Evolutionary conservation across 768 basidiomycete species (phyloP).

Genomic region (Lepiota venenata): DNA sequence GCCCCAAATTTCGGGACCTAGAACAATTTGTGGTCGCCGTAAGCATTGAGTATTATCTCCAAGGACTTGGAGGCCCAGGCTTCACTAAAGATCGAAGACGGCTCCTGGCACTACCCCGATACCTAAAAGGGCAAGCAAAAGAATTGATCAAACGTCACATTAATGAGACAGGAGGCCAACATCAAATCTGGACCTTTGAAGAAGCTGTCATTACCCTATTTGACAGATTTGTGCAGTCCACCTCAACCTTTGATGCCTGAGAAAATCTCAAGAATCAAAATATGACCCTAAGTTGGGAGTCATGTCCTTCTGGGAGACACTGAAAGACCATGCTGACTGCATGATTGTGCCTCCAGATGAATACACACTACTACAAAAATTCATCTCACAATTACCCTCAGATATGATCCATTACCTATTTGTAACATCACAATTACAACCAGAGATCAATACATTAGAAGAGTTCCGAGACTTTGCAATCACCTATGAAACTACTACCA

Average conservation of each 20-base stretch:
- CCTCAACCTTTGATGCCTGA: not conserved
- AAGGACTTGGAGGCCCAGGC: not conserved
- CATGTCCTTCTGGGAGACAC: not conserved
- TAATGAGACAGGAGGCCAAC: not conserved
- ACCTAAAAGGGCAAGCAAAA: too few species aligned
- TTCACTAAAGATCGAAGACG: not conserved
- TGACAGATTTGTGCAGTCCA: not conserved
- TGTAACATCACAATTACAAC: not conserved
- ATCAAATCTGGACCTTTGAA: not conserved
- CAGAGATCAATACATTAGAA: not conserved
- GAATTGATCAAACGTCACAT: not conserved
- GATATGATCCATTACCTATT: not conserved
- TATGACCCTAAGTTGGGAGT: not conserved
- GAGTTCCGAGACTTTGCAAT: not conserved
- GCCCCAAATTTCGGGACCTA: not conserved
- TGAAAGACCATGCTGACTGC: not conserved
- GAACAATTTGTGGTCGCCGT: not conserved
- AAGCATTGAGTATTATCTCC: not conserved
- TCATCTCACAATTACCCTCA: not conserved
- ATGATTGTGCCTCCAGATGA: not conserved
- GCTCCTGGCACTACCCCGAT: not conserved
- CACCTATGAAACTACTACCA: not conserved
- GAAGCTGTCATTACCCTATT: not conserved
- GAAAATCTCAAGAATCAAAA: not conserved
- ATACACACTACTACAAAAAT: not conserved